Conservation (phyloP, 176 grass and related monocot genomes). For the Chrysopogon serrulatus region DNA sequence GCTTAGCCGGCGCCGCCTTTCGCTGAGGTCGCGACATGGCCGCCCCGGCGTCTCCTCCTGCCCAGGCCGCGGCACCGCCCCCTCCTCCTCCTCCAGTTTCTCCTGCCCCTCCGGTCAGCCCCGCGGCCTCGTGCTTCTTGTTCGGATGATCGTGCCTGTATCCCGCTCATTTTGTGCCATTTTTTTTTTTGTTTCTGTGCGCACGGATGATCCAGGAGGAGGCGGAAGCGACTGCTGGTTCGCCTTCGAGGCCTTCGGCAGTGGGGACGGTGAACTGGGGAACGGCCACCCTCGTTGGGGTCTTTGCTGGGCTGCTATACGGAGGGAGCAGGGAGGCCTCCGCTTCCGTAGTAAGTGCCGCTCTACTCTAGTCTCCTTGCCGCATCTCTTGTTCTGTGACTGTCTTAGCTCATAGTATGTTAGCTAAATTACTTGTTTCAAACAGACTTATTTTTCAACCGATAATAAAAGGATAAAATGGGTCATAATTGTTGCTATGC, state of each 20-base stretch:
- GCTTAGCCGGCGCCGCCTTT: background rate
- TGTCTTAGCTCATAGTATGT: background rate
- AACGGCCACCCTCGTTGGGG: slow-evolving; percentile 65
- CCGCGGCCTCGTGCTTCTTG: background rate
- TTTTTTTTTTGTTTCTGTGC: background rate
- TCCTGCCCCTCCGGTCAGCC: background rate
- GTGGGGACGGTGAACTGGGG: slow-evolving; percentile 70
- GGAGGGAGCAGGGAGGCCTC: slow-evolving; percentile 84
- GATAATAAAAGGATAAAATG: background rate
- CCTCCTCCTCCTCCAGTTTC: background rate
- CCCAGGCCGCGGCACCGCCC: slow-evolving; percentile 7
- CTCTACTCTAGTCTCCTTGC: slow-evolving; percentile 3
- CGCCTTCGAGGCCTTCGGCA: background rate
- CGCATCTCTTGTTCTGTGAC: background rate
- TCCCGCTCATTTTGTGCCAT: background rate
- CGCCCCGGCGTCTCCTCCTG: background rate
- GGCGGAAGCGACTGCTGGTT: background rate
- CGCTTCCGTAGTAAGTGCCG: slow-evolving; percentile 60
- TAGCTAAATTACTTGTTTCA: background rate
- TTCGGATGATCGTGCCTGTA: background rate
- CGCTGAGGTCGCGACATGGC: background rate
- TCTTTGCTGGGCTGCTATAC: slow-evolving; percentile 77
- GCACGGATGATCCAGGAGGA: slow-evolving; percentile 28
- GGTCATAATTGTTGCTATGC: background rate
- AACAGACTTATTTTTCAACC: background rate